Conservation (phyloP, 1,284 basidiomycete genomes). For the Inonotus obliquus region DNA sequence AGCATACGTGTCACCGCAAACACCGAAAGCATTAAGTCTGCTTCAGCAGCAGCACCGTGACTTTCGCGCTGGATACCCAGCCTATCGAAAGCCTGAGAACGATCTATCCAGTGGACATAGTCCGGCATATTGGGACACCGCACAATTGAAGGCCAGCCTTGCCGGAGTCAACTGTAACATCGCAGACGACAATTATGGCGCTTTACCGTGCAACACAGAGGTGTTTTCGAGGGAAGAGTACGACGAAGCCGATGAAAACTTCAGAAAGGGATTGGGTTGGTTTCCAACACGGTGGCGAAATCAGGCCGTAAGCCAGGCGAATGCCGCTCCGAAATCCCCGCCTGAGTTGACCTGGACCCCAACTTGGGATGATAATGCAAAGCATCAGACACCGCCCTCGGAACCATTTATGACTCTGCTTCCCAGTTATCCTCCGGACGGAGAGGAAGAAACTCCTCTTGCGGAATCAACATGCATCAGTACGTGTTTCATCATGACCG, state of each 20-base stretch:
- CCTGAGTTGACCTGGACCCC: neutral
- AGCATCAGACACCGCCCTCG: neutral
- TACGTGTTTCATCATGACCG: neutral
- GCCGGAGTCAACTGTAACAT: neutral
- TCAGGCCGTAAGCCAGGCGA: neutral
- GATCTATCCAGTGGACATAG: neutral
- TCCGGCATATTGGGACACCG: neutral
- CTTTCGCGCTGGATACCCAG: neutral
- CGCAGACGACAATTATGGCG: neutral
- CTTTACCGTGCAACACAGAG: neutral
- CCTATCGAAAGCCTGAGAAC: neutral
- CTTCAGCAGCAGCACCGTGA: neutral
- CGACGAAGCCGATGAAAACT: conserved; percentile 5
- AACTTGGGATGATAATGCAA: neutral
- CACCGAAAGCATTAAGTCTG: neutral
- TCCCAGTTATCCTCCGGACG: neutral
- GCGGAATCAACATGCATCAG: neutral
- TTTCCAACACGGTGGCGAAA: neutral
- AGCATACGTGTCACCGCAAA: neutral
- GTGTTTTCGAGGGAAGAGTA: neutral
- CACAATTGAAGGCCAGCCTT: neutral
- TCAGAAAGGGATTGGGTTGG: conserved; percentile 2
- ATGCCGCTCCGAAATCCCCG: neutral
- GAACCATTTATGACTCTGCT: neutral
- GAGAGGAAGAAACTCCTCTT: neutral